Evolutionary conservation across 2,329 filamentous ascomycete genomes (phyloP).

Genomic region (Sporothrix phasma): DNA sequence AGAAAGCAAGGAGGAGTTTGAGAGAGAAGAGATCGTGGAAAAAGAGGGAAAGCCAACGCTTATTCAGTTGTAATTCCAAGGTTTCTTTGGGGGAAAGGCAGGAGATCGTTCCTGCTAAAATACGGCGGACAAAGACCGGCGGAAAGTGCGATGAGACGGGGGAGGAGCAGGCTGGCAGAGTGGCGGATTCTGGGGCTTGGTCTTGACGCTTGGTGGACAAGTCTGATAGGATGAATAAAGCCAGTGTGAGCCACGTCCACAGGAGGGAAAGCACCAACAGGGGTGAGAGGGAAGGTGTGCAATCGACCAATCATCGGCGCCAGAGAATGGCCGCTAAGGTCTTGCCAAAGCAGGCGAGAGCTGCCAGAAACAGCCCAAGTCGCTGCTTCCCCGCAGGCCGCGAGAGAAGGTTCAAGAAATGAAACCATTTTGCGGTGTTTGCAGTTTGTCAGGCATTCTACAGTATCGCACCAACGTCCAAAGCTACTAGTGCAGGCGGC

Average conservation of each 20-base stretch:
- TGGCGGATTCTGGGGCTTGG: background rate
- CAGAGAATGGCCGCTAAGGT: background rate
- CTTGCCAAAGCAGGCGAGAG: background rate
- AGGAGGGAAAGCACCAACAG: background rate
- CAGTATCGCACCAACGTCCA: background rate
- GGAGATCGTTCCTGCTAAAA: background rate
- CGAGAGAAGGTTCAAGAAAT: background rate
- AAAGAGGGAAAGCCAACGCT: background rate
- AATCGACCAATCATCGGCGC: background rate
- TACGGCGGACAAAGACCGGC: background rate
- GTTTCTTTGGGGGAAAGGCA: background rate
- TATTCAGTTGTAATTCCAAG: background rate
- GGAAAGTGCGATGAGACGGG: background rate
- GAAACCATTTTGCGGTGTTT: background rate
- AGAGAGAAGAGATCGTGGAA: background rate
- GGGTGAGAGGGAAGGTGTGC: background rate
- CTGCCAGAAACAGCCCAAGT: background rate
- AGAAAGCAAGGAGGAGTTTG: no score
- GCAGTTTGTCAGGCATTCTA: background rate
- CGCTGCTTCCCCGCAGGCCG: background rate
- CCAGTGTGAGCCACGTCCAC: background rate
- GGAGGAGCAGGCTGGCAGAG: background rate
- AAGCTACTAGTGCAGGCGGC: background rate
- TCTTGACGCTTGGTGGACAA: background rate
- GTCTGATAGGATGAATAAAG: slow-evolving; percentile 6